These are phyloP conservation scores for Ormosia semicastrata DNA, from an alignment of 306 rosid species.

Conservation along the genomic window DNA sequence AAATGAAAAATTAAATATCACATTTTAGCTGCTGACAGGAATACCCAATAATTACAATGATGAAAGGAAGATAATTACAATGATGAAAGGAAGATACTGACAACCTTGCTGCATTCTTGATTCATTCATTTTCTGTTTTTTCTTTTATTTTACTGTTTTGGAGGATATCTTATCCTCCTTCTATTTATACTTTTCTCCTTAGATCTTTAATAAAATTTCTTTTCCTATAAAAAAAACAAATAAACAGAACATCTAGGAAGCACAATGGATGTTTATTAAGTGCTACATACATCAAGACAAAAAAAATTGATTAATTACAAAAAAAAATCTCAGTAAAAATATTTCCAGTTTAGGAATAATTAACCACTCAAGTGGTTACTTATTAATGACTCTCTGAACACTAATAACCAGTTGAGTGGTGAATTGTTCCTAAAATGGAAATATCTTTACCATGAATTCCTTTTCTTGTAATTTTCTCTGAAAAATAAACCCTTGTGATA, in stretches of 20 bases:
- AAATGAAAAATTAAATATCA: not conserved
- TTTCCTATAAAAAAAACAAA: not conserved
- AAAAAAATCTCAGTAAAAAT: not conserved
- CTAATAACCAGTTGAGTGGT: not conserved
- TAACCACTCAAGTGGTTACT: not conserved
- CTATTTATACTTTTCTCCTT: not conserved
- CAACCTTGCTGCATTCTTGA: not conserved
- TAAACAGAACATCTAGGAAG: not conserved
- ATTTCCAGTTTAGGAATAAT: not conserved
- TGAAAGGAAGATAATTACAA: conserved; percentile 4
- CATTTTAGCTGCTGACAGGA: not conserved
- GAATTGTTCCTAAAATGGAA: not conserved
- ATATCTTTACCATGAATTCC: not conserved
- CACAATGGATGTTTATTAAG: not conserved
- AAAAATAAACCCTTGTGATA: not conserved
- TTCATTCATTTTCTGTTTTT: not conserved
- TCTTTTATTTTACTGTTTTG: not conserved
- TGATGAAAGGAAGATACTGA: not conserved
- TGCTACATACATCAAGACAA: not conserved
- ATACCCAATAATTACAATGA: not conserved
- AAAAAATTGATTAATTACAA: not conserved
- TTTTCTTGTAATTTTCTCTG: not conserved
- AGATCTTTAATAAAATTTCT: not conserved
- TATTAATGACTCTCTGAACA: not conserved
- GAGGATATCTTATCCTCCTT: not conserved